Conservation (phyloP, 2,329 filamentous ascomycete genomes). For the Aspergillus sp. region DNA sequence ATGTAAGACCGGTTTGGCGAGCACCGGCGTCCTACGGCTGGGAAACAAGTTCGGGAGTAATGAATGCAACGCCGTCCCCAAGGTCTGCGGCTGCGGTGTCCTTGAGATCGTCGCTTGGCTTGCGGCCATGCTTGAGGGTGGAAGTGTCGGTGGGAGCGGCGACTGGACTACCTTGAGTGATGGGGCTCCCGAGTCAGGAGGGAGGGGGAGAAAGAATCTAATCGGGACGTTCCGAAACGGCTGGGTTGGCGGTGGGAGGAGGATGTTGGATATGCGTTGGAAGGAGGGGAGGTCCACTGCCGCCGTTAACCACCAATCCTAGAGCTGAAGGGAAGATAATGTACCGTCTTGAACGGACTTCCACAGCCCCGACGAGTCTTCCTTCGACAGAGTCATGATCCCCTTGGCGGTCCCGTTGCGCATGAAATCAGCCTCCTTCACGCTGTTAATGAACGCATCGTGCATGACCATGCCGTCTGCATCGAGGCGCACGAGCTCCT, state of each 20-base stretch:
- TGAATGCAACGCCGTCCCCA: conserved; percentile 74
- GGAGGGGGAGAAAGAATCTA: conserved; percentile 76
- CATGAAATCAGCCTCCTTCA: conserved; percentile 82
- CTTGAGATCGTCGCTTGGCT: conserved; percentile 20
- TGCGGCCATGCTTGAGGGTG: conserved; percentile 24
- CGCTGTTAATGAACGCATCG: conserved; percentile 67
- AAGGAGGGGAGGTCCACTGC: conserved; percentile 72
- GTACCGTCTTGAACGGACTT: conserved; percentile 70
- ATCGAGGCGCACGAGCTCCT: conserved; percentile 60
- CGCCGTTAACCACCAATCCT: neutral
- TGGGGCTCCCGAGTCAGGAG: conserved; percentile 51
- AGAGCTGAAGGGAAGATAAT: conserved; percentile 20
- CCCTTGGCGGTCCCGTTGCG: conserved; percentile 84
- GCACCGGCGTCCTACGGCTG: conserved; percentile 75
- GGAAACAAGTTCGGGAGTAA: conserved; percentile 83
- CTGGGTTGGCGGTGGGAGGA: conserved; percentile 66
- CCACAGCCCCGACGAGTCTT: conserved; percentile 81
- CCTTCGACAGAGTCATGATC: conserved; percentile 84
- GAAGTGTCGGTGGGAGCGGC: conserved; percentile 58
- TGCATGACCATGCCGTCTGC: conserved; percentile 55
- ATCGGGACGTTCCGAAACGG: conserved; percentile 81
- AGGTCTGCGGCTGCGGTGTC: conserved; percentile 58
- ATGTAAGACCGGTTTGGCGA: conserved; percentile 83
- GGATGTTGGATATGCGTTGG: conserved; percentile 71
- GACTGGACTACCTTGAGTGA: conserved; percentile 71